A percentile compares a stretch with the other conserved stretches of the same genome.
Conservation (phyloP, 805 yeast genomes). For the Zygosaccharomyces bailii region DNA sequence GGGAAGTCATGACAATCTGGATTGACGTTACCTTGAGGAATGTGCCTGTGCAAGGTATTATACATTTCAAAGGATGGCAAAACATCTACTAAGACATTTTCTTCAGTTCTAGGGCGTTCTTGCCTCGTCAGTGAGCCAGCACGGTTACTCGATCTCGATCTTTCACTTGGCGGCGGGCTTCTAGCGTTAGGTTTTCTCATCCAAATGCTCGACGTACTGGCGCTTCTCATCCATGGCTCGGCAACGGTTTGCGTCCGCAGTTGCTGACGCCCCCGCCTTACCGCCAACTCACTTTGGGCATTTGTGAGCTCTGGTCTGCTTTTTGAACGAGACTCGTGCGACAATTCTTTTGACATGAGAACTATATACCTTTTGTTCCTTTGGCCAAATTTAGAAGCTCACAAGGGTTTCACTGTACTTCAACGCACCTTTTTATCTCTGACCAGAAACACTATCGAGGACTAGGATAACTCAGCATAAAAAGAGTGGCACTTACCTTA, state of each 20-base stretch:
- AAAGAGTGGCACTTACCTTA: background rate
- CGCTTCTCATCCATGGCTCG: constrained; percentile 25
- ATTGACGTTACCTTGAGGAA: constrained; percentile 39
- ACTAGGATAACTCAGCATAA: background rate
- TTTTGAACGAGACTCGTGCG: constrained; percentile 1
- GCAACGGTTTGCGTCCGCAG: constrained; percentile 7
- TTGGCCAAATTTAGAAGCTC: background rate
- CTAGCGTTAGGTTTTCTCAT: constrained; percentile 5
- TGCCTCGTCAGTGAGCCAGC: constrained; percentile 1
- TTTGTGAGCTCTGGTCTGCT: constrained; percentile 1
- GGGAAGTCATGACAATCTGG: constrained; percentile 35
- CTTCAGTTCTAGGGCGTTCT: constrained; percentile 1
- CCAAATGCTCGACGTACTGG: constrained; percentile 24
- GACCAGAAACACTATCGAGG: background rate
- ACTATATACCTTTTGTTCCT: background rate
- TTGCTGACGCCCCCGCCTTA: constrained; percentile 10
- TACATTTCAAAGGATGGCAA: constrained; percentile 70
- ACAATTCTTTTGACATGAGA: constrained; percentile 3
- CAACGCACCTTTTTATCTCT: background rate
- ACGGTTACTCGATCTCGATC: background rate
- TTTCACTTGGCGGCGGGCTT: constrained; percentile 2
- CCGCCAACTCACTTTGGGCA: constrained; percentile 3
- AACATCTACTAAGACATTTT: constrained; percentile 45
- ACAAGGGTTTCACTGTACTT: background rate
- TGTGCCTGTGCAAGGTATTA: constrained; percentile 44